Conservation (phyloP, 495 filamentous ascomycete species). For the Aspergillus avenaceus region DNA sequence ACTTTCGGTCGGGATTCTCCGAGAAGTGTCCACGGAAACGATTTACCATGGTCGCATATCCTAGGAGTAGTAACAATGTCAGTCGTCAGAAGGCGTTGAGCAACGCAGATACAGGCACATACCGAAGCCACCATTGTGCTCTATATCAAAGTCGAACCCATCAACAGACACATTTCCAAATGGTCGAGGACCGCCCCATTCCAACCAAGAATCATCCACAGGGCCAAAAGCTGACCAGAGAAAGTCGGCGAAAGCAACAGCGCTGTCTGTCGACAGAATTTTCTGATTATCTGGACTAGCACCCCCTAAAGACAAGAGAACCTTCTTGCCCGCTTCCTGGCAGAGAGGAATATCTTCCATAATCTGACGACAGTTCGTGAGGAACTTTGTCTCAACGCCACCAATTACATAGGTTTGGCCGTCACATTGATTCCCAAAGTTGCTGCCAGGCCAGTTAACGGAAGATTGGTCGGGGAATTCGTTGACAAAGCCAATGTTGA, state of each 20-base stretch:
- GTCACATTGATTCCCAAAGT: constrained; percentile 66
- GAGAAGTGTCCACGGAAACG: constrained; percentile 50
- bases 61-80: constrained; percentile 21
- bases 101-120: constrained; percentile 21
- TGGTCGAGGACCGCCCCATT: constrained; percentile 45
- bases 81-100: not conserved
- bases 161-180: constrained; percentile 60
- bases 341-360: constrained; percentile 60
- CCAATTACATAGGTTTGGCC: constrained; percentile 39
- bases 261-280: constrained; percentile 28
- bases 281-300: constrained; percentile 36
- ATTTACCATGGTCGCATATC: constrained; percentile 43
- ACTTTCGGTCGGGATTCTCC: constrained; percentile 38
- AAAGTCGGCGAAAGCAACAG: constrained; percentile 51
- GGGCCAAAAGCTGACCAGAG: constrained; percentile 65
- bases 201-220: constrained; percentile 29
- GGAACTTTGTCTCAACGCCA: constrained; percentile 28
- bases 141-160: constrained; percentile 71
- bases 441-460: constrained; percentile 54
- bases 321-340: constrained; percentile 60
- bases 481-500: constrained; percentile 64
- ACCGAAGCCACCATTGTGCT: constrained; percentile 43
- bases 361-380: constrained; percentile 48
- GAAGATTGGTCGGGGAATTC: constrained; percentile 53
- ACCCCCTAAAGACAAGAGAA: constrained; percentile 65